Percentiles rank a stretch among this genome's conserved stretches.
phyloP scores from a whole-genome alignment of 2,329 filamentous ascomycete genomes.

The Teratosphaeria nubilosa region DNA sequence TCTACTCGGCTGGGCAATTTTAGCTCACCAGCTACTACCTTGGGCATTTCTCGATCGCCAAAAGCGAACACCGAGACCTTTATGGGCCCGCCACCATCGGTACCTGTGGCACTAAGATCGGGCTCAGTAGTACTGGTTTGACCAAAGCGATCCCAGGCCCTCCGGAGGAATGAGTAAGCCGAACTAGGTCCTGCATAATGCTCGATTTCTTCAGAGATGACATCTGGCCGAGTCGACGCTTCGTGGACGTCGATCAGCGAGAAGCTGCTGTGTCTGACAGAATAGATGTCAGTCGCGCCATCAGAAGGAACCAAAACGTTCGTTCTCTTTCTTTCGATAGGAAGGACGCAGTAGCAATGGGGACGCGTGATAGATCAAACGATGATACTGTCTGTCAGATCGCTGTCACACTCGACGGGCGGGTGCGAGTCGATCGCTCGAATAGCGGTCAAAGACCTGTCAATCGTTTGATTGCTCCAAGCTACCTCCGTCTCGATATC shows the following conservation, averaged over 20 bases:
- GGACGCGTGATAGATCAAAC: no score
- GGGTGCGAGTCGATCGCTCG: not conserved
- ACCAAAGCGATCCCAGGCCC: constrained; percentile 41
- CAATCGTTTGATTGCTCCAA: not conserved
- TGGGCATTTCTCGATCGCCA: constrained; percentile 40
- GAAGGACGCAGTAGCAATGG: no score
- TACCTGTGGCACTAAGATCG: not conserved
- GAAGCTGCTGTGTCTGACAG: not conserved
- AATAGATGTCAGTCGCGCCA: not conserved
- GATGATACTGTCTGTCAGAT: no score
- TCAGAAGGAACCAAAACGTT: no score
- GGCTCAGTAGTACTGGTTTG: constrained; percentile 18
- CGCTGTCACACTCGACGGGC: not conserved
- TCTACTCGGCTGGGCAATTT: constrained; percentile 20
- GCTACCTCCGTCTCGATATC: no score
- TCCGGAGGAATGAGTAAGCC: constrained; percentile 33
- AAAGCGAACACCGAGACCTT: constrained; percentile 41
- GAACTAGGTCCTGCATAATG: constrained; percentile 20
- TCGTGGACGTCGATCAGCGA: not conserved
- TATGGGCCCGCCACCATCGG: constrained; percentile 21
- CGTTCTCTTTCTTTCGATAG: no score
- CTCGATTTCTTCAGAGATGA: constrained; percentile 2
- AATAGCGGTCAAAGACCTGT: not conserved
- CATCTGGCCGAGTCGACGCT: not conserved
- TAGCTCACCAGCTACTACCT: constrained; percentile 9